phyloP scores from a whole-genome alignment of 148 eudicot genomes.

The Pharnaceum exiguum region DNA sequence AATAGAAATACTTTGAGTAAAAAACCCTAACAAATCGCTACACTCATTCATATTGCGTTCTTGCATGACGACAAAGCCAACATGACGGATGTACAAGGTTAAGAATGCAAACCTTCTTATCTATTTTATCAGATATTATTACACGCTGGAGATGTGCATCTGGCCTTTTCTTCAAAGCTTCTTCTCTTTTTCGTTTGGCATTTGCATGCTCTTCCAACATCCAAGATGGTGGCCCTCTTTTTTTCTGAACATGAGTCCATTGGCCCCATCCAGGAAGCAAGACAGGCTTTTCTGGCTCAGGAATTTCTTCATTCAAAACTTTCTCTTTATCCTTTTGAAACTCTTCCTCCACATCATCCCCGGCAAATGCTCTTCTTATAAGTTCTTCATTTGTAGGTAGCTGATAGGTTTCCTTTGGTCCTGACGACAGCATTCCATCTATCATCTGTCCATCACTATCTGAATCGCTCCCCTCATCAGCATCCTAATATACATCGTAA shows the following conservation, averaged over 20 bases:
- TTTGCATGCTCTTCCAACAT: conserved; percentile 65
- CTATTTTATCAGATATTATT: conserved; percentile 79
- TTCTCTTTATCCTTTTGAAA: conserved; percentile 71
- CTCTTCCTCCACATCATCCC: conserved; percentile 92
- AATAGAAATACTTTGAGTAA: too few relatives aligned
- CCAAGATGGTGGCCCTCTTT: conserved; percentile 84
- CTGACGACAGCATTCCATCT: conserved; percentile 79
- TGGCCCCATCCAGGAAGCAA: conserved; percentile 97
- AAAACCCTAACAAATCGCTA: too few relatives aligned
- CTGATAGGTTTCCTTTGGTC: conserved; percentile 53
- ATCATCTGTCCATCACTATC: conserved; percentile 79
- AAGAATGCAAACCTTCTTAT: conserved; percentile 66
- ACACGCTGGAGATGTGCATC: conserved; percentile 81
- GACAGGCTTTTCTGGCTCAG: conserved; percentile 86
- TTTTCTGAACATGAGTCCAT: conserved; percentile 77
- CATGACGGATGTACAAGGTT: not conserved
- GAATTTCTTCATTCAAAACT: conserved; percentile 72
- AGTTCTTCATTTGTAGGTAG: conserved; percentile 88
- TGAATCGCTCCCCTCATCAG: conserved; percentile 53
- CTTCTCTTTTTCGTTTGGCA: conserved; percentile 75
- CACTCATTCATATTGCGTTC: not conserved
- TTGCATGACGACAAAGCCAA: too few relatives aligned
- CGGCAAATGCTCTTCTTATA: conserved; percentile 83
- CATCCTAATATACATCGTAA: conserved; percentile 35
- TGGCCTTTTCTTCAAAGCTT: conserved; percentile 71